Evolutionary conservation across 345 rosid genomes (phyloP), one percentile per base, ranked within the genome.

Genomic region (Turnera subulata): DNA sequence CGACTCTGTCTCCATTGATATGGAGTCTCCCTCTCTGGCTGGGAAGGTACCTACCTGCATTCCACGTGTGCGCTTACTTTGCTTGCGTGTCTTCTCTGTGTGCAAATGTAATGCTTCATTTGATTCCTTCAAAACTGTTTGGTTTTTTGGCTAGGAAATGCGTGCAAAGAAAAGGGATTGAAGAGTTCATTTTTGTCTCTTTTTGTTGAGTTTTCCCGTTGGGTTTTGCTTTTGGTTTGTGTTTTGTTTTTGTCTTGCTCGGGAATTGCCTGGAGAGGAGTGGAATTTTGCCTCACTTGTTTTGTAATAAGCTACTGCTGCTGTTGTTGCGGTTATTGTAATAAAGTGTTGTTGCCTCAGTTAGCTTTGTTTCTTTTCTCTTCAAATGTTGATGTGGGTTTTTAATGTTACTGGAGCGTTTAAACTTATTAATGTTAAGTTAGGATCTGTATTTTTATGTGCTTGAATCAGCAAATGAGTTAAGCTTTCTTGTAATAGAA

Each of bases 1-100:
- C 79, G 95, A 76, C 78, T 86, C 93, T 39, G 86, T 89, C 62
- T 89, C 93, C 73, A 75, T 91, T 61, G 93, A 86, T 52, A 79
- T 89, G 85, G 95, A 89, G 48, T 76, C 84, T 68, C 67, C 73
- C 66, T 73, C 88, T 68, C 83, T 72, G 23, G 71, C 81, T 53
- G 84, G 84, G 57, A 86, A 89, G 96, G 98, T 92, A 79, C 62
- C 18, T 20, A 52, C 56, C 55, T 47, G 35, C 61, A 55, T 46
- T 53, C n/a, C n/a, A 11, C 79, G 67, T 70, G 50, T 61, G 11
- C 46, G 2, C 21, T 0, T 35, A 69, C 53, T 61, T 18, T 24
- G 13, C 40, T 6, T 52, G 16, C 35, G 16, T 16, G 4, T 9
- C n/a, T n/a, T n/a, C n/a, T n/a, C n/a, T n/a, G 18, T 32, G 7